These are phyloP conservation scores for Inosperma sp. DNA, from an alignment of 768 basidiomycete genomes.

Conservation along the genomic window DNA sequence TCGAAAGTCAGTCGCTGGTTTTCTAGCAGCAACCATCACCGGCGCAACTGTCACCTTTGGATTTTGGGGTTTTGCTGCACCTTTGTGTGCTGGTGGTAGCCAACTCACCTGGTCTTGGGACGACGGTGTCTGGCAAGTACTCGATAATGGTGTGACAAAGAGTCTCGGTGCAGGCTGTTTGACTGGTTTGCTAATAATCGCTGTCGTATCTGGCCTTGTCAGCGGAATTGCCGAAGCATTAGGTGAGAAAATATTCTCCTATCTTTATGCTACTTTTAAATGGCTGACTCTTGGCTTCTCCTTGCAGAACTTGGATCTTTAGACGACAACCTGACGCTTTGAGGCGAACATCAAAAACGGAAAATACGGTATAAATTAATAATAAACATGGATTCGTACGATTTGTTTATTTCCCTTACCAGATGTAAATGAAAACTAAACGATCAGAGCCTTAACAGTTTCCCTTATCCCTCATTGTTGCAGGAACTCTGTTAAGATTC, in stretches of 20 bases:
- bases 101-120: conserved; percentile 57
- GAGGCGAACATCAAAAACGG: conserved; percentile 10
- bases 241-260: conserved; percentile 46
- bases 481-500: no score
- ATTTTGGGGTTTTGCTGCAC: conserved; percentile 69
- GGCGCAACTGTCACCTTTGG: conserved; percentile 60
- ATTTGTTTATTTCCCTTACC: no score
- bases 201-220: conserved; percentile 66
- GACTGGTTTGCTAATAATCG: conserved; percentile 51
- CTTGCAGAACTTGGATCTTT: conserved; percentile 71
- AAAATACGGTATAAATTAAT: conserved; percentile 22
- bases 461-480: no score
- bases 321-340: conserved; percentile 85
- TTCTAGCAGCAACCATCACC: conserved; percentile 70
- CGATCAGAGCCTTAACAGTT: no score
- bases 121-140: conserved; percentile 38
- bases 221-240: conserved; percentile 86
- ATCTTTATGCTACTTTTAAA: no score
- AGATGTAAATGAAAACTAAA: no score
- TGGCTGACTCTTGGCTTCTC: conserved; percentile 9
- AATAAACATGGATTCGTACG: no score
- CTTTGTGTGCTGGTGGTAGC: conserved; percentile 34
- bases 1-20: conserved; percentile 82
- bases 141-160: conserved; percentile 12
- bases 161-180: conserved; percentile 33